phyloP scores from a whole-genome alignment of 345 rosid species.

The Linum usitatissimum region DNA sequence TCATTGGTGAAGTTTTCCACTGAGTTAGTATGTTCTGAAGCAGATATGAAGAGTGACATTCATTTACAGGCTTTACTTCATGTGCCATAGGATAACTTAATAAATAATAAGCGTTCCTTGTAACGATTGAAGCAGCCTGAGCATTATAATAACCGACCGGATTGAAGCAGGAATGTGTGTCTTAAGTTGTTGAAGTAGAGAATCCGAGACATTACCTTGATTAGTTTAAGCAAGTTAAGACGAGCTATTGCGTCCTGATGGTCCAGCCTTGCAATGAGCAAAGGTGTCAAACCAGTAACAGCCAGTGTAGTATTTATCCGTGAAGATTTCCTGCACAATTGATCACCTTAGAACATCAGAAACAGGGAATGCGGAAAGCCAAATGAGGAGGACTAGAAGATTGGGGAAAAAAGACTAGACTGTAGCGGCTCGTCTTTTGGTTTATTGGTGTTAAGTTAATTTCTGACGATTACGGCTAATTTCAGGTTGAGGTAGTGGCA shows the following conservation, averaged over 20 bases:
- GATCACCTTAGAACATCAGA: background rate
- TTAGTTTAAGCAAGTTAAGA: constrained; percentile 81
- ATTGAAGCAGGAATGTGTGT: too few species aligned
- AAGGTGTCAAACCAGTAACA: constrained; percentile 89
- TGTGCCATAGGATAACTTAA: background rate
- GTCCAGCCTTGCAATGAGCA: constrained; percentile 76
- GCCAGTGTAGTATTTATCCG: constrained; percentile 90
- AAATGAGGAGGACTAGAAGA: background rate
- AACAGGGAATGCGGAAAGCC: background rate
- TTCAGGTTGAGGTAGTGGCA: too few species aligned
- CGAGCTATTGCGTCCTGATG: constrained; percentile 98
- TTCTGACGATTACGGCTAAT: too few species aligned
- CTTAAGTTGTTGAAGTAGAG: background rate
- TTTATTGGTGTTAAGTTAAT: too few species aligned
- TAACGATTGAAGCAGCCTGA: background rate
- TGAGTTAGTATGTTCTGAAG: background rate
- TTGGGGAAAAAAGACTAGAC: too few species aligned
- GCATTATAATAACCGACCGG: background rate
- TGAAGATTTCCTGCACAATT: constrained; percentile 67
- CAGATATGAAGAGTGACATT: background rate
- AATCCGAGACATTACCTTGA: constrained; percentile 40
- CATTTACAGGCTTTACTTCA: background rate
- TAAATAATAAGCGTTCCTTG: background rate
- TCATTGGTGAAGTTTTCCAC: background rate
- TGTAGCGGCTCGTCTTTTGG: too few species aligned